Conservation (phyloP, 179 eudicot genomes). For the Beta macrorhiza region DNA sequence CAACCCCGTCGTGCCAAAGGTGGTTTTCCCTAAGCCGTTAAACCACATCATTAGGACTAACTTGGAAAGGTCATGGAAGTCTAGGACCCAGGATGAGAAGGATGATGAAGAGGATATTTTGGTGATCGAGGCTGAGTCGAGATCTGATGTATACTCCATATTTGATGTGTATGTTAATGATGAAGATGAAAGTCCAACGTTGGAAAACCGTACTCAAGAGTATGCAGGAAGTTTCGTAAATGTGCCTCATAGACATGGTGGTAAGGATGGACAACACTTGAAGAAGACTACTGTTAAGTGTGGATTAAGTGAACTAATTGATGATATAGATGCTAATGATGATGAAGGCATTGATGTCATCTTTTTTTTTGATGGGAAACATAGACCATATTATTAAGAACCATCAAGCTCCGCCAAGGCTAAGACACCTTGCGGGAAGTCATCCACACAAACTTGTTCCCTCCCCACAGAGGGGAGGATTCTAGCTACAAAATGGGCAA, state of each 20-base stretch:
- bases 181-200: too few species aligned
- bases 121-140: conserved; percentile 15
- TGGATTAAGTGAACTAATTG: conserved; percentile 56
- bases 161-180: conserved; percentile 44
- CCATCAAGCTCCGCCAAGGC: too few species aligned
- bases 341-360: conserved; percentile 38
- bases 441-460: too few species aligned
- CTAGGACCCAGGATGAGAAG: conserved; percentile 55
- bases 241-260: conserved; percentile 28
- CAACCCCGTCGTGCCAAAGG: neutral
- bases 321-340: conserved; percentile 63
- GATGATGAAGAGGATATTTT: conserved; percentile 62
- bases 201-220: conserved; percentile 41
- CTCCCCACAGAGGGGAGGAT: too few species aligned
- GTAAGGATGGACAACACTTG: neutral
- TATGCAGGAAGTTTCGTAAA: conserved; percentile 79
- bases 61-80: conserved; percentile 57
- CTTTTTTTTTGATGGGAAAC: too few species aligned
- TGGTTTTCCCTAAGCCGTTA: conserved; percentile 47
- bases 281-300: conserved; percentile 45
- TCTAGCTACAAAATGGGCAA: too few species aligned
- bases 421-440: too few species aligned
- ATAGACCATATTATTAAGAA: too few species aligned
- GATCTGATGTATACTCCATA: conserved; percentile 44
- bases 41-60: conserved; percentile 33